Evolutionary conservation across 1,284 basidiomycete genomes (phyloP).

Genomic region (Fereydounia khargensis): DNA sequence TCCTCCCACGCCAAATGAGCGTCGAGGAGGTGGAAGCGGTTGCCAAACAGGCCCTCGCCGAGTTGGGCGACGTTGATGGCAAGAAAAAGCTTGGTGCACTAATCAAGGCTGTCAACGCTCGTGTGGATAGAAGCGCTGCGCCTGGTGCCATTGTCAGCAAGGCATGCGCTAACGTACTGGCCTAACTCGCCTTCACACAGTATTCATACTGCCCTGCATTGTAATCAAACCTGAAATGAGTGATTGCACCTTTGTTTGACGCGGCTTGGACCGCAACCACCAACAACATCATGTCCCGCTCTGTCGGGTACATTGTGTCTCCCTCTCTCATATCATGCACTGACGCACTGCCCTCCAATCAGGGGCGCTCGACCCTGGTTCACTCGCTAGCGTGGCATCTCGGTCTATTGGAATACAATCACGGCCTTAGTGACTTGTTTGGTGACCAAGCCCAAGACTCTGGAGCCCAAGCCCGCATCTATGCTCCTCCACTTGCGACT

Average conservation of each 20-base stretch:
- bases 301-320: constrained; percentile 65
- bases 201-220: no score
- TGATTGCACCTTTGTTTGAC: neutral
- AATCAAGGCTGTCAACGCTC: neutral
- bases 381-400: constrained; percentile 65
- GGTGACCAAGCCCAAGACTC: neutral
- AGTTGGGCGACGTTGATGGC: neutral
- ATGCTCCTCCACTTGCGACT: constrained; percentile 4
- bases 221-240: no score
- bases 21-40: constrained; percentile 2
- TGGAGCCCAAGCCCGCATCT: neutral
- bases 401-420: constrained; percentile 29
- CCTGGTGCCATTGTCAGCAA: neutral
- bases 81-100: neutral
- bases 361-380: constrained; percentile 73
- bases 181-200: no score
- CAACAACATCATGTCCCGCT: neutral
- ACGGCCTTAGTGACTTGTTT: neutral
- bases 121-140: neutral
- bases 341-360: constrained; percentile 75
- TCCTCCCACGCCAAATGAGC: constrained; percentile 24
- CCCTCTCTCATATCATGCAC: constrained; percentile 65
- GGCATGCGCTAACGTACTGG: neutral
- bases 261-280: neutral
- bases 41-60: constrained; percentile 1